A percentile compares a stretch with the other conserved stretches of the same genome.
Conservation (phyloP, 2,329 filamentous ascomycete genomes). For the Mariannaea sp. region DNA sequence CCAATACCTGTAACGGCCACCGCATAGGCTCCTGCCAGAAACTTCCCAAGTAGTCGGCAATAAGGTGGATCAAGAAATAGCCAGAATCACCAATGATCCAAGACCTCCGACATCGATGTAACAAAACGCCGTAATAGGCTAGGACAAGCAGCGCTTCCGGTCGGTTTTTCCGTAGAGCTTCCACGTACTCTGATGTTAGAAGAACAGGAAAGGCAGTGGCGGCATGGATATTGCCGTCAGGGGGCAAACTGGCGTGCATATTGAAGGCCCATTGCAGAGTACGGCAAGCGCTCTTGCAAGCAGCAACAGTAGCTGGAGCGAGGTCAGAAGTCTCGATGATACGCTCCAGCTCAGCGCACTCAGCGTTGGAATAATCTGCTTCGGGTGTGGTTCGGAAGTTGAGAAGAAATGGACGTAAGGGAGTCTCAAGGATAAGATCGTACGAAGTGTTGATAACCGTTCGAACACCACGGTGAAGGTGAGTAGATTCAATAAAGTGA, state of each 20-base stretch:
- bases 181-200: constrained; percentile 42
- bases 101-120: constrained; percentile 47
- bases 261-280: constrained; percentile 44
- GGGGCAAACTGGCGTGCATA: constrained; percentile 35
- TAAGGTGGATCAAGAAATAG: constrained; percentile 38
- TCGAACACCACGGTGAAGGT: constrained; percentile 50
- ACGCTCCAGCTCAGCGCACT: constrained; percentile 36
- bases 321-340: constrained; percentile 43
- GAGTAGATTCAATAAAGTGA: constrained; percentile 48
- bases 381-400: constrained; percentile 25
- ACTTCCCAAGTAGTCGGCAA: constrained; percentile 41
- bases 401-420: constrained; percentile 39
- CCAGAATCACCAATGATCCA: constrained; percentile 49
- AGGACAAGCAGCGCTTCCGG: constrained; percentile 53
- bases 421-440: constrained; percentile 43
- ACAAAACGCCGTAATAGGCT: constrained; percentile 54
- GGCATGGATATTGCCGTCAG: constrained; percentile 37
- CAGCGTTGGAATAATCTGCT: constrained; percentile 24
- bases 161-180: constrained; percentile 42
- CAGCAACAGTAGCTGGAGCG: constrained; percentile 33
- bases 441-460: constrained; percentile 44
- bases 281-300: constrained; percentile 39
- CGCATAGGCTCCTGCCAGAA: constrained; percentile 42
- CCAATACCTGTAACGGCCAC: constrained; percentile 43
- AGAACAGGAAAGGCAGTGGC: constrained; percentile 42